Evolutionary conservation across 2,329 filamentous ascomycete genomes (phyloP).

Genomic region (Trichophyton simii): DNA sequence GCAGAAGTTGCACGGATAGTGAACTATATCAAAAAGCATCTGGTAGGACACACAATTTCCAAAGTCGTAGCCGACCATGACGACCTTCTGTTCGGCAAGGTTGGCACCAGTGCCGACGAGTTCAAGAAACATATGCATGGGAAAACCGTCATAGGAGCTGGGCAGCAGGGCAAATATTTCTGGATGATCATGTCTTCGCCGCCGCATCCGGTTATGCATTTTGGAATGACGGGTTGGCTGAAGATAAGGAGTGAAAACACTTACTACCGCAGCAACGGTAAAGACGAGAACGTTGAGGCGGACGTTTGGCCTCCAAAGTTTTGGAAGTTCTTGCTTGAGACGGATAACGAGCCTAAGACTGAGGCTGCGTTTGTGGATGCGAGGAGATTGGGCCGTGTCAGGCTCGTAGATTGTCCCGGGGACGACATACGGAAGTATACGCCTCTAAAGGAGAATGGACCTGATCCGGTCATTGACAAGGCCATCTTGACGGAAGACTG

Average conservation of each 20-base stretch:
- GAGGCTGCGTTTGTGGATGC: slow-evolving; percentile 72
- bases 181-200: slow-evolving; percentile 68
- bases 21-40: slow-evolving; percentile 66
- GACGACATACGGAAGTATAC: slow-evolving; percentile 61
- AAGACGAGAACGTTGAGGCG: slow-evolving; percentile 44
- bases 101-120: slow-evolving; percentile 61
- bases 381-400: slow-evolving; percentile 63
- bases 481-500: slow-evolving; percentile 65
- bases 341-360: slow-evolving; percentile 48
- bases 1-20: slow-evolving; percentile 67
- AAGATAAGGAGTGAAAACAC: slow-evolving; percentile 68
- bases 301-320: slow-evolving; percentile 76
- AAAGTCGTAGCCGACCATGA: slow-evolving; percentile 64
- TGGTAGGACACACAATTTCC: slow-evolving; percentile 71
- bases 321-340: slow-evolving; percentile 72
- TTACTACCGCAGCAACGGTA: slow-evolving; percentile 59
- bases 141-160: slow-evolving; percentile 57
- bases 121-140: slow-evolving; percentile 64
- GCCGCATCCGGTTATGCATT: slow-evolving; percentile 81
- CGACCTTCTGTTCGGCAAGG: slow-evolving; percentile 78
- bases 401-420: slow-evolving; percentile 68
- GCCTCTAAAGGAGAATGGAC: slow-evolving; percentile 82
- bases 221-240: slow-evolving; percentile 72
- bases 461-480: slow-evolving; percentile 77
- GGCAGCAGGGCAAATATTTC: slow-evolving; percentile 94